Base-by-base conservation (phyloP, 2,329 filamentous ascomycete species). In the Microdochium trichocladiopsis region DNA sequence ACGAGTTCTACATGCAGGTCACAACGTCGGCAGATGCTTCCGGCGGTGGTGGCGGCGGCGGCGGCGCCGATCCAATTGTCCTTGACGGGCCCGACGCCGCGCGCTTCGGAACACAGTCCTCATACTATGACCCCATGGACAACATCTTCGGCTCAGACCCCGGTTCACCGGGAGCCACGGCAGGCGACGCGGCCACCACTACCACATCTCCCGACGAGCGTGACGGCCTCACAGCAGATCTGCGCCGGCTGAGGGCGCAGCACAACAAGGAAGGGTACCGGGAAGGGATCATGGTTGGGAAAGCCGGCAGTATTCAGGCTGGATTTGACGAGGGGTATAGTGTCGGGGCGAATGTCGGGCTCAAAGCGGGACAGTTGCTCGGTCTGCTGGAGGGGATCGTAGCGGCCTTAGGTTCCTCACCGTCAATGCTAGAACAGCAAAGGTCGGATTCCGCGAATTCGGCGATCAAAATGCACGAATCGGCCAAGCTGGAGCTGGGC, bases 251-350 rank as follows among this genome's bases (percentile, higher is more conserved):
- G 16, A 84, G 87, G 61, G 79, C 82, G 43, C 84, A 88, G 52
- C 90, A 96, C 66, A 80, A 83, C 50, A 96, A 88, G 8, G 85
- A 88, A 37, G 94, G 94, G 21, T 97, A 97, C 70, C 86, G 93
- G 54, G 92, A 96, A 62, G 94, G 93, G 47, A 80, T 97, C 51
- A 79, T 86, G 0, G 74, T 74, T 2, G 88, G 87, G 28, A 97
- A 97, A 67, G 80, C 81, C 24, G 72, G 77, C 48, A 87, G 84
- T 61, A 82, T 96, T 24, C 94, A 99, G 69, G 77, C 77, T 14
- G 93, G 93, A 0, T 97, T 99, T 64, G 94, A 99, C 66, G 89
- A 93, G 57, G 93, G 93, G 0, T 97, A 91, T 66, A 77, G 83
- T 14, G 76, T 97, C 0, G 94, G 94, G 12, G 92, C 90, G 1